Evolutionary conservation across 2,329 filamentous ascomycete genomes (phyloP), one percentile per base, ranked within the genome.

Genomic region (Curvularia verruculosa): DNA sequence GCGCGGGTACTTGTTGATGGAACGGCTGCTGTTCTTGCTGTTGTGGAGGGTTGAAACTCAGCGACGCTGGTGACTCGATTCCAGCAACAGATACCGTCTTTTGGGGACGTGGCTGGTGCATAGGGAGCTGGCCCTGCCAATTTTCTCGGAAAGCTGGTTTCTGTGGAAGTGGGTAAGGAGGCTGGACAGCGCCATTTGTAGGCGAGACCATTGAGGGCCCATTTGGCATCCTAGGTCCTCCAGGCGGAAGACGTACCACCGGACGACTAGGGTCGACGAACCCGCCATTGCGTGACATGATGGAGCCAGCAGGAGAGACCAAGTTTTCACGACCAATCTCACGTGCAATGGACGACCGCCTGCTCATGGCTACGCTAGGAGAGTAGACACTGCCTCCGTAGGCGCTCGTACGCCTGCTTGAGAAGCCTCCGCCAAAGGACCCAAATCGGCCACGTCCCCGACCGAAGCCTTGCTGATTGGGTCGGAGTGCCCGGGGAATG

Each of bases 81-180:
- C 92, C 92, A 55, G 92, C 91, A 56, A 98, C 87, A 9, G 93
- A 97, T 29, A 98, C 91, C 5, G 92, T 84, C 81, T 98, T 98
- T 76, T 98, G 93, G 8, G 95, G 94, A 50, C 91, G 89, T 55
- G 95, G 95, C 74, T 98, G 95, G 74, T 98, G 91, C 87, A 98
- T 96, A 0, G 92, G 85, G 18, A 87, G 83, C 40, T 83, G 82
- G 18, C 79, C 80, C 43, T 83, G 82, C 66, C 85, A 86, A 64
- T 84, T 86, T 72, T 87, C 86, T 49, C 83, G 82, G 72, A 82
- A 85, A 1, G 82, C 75, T 8, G 84, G 83, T 61, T 84, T 82
- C 62, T 83, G 82, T 24, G 83, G 81, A 46, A 82, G 78, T 43
- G 81, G 80, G 58, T 82, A 84, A 39, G 77, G 85, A 34, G 60